Base-by-base conservation (phyloP, 805 yeast genomes). In the Kuraishia molischiana region DNA sequence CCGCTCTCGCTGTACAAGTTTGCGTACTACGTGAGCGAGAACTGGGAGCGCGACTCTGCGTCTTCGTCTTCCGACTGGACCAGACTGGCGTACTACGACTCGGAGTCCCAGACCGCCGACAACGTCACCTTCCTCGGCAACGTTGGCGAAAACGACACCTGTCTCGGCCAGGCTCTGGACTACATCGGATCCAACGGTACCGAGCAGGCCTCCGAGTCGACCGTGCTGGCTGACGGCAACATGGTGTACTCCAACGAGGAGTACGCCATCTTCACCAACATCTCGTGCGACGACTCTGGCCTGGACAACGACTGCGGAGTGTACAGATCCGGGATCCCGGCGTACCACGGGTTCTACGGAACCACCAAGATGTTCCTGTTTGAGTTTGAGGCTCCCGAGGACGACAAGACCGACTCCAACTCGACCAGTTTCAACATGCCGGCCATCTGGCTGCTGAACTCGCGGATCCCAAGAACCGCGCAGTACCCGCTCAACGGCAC, bases 391-490 rank as follows among this genome's bases (percentile, higher is more conserved):
- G 74, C 78, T 74, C 89, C 89, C 34, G 57, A 61, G 21, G 85
- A 79, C 48, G 49, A 61, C 19, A 58, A 60, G 37, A 41, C 35
- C n/a, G 43, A 37, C n/a, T 48, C 51, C 34, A 59, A 62, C 38
- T 46, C 62, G 9, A 44, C 61, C 4, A 52, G 54, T 40, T 79
- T 67, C 51, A 71, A 82, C 54, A 61, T 79, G 77, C 85, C 89
- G 8, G 87, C 85, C 17, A 79, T 79, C 47, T 81, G 89, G 89
- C 62, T 81, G 42, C 62, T 81, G 50, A 80, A 81, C 46, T 80
- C 85, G 22, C 69, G 75, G 46, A 79, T 81, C 41, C 81, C 86
- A 45, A 70, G 89, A 64, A 80, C 87, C 15, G 62, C 87, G 3
- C 87, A 81, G 57, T 81, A 79, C 52, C 76, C 79, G 35, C 43